Evolutionary conservation across 345 rosid genomes (phyloP).

Genomic region (Mangifera indica): DNA sequence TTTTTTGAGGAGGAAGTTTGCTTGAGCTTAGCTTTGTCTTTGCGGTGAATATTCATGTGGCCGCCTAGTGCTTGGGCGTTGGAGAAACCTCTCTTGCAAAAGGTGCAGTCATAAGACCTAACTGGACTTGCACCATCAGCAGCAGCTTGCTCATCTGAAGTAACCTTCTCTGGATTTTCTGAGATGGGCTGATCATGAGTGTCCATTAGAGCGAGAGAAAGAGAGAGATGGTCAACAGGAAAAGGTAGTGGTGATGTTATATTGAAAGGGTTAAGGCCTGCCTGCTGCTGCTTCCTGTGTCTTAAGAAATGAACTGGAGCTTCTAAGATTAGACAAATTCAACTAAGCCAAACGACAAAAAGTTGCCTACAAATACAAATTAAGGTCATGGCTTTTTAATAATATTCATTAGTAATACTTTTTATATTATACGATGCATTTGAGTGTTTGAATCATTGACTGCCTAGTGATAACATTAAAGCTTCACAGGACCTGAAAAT

Average conservation of each 20-base stretch:
- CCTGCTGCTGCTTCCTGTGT: not conserved
- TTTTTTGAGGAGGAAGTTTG: constrained; percentile 29
- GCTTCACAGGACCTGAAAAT: no score
- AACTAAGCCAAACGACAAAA: constrained; percentile 25
- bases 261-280: constrained; percentile 25
- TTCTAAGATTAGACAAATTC: constrained; percentile 15
- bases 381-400: not conserved
- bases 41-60: constrained; percentile 92
- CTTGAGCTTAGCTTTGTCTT: constrained; percentile 71
- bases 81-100: constrained; percentile 91
- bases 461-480: no score
- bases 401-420: not conserved
- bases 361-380: not conserved
- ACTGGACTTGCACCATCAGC: constrained; percentile 21
- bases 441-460: no score
- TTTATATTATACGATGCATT: not conserved
- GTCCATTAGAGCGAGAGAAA: constrained; percentile 28
- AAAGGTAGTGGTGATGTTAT: constrained; percentile 8
- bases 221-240: constrained; percentile 22
- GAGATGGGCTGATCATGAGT: constrained; percentile 21
- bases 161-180: constrained; percentile 22
- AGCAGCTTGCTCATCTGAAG: constrained; percentile 28
- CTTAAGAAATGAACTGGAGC: constrained; percentile 14
- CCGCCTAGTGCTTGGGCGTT: constrained; percentile 94
- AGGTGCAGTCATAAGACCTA: constrained; percentile 71